Base-by-base conservation (phyloP, 2,329 filamentous ascomycete species). In the Apiospora marii region DNA sequence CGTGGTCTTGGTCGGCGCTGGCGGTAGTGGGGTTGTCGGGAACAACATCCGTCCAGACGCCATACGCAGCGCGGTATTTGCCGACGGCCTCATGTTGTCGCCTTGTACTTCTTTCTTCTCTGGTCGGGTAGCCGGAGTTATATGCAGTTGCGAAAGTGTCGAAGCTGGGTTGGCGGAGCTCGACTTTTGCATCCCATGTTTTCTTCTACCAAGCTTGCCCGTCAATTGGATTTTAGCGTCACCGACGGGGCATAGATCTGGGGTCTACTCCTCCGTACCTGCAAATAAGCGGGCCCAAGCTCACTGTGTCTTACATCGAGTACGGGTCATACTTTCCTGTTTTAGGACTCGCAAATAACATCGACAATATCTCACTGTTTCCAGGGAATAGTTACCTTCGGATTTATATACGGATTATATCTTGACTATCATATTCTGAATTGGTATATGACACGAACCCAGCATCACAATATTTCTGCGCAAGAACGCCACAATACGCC, bases 21-120 rank as follows among this genome's bases (percentile, higher is more conserved):
- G 58, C 58, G 58, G 58, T 6, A 64, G 34, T 41, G 34, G 34
- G 12, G 58, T n/a, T 41, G 58, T 22, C 58, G 58, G 58, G 58
- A 64, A 64, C 34, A 64, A n/a, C 13, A 34, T n/a, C 34, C 58
- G 58, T 24, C 58, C 41, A n/a, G 58, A 64, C 30, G 58, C 58
- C 22, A 64, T n/a, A 22, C 58, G 58, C 34, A 64, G n/a, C 5
- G 58, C 58, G 13, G 58, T 64, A 13, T 13, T 64, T 41, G 58
- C 22, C 58, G 58, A 41, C 22, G 58, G 58, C 58, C 58, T 41
- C 58, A 64, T 64, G 3, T 37, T 64, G 58, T 22, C 34, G 58
- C n/a, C 58, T 37, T 41, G 34, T 41, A 8, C 53, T 37, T 37
- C 53, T 37, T 2, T 4, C 3, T 13, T 34, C 30, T 64, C n/a